Conservation (phyloP, 805 yeast species). For the Vanderwaltozyma tropicalis region DNA sequence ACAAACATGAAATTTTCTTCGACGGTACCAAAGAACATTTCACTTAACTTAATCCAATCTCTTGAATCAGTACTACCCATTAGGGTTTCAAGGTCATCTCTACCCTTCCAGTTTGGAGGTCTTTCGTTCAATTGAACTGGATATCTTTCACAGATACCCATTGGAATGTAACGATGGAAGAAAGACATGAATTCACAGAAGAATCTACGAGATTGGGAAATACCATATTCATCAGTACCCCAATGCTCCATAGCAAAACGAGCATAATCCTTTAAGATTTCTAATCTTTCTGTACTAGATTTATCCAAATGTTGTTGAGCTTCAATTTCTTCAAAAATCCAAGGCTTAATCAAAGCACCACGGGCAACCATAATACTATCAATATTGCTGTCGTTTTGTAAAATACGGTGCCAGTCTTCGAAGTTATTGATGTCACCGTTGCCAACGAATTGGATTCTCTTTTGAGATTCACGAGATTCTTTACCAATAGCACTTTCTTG, state of each 20-base stretch:
- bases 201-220: slow-evolving; percentile 76
- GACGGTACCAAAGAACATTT: slow-evolving; percentile 87
- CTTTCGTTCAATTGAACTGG: slow-evolving; percentile 89
- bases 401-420: slow-evolving; percentile 79
- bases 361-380: slow-evolving; percentile 97
- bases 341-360: slow-evolving; percentile 95
- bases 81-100: slow-evolving; percentile 85
- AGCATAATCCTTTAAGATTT: slow-evolving; percentile 57
- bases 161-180: slow-evolving; percentile 89
- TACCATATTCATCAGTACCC: slow-evolving; percentile 96
- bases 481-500: slow-evolving; percentile 58
- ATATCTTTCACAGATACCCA: slow-evolving; percentile 78
- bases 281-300: slow-evolving; percentile 80
- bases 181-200: slow-evolving; percentile 91
- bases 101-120: slow-evolving; percentile 87
- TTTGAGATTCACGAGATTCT: slow-evolving; percentile 39
- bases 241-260: slow-evolving; percentile 85
- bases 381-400: slow-evolving; percentile 48
- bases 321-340: slow-evolving; percentile 96
- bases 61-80: slow-evolving; percentile 74
- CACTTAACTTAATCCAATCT: slow-evolving; percentile 95
- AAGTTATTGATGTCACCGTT: slow-evolving; percentile 86
- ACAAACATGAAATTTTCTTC: slow-evolving; percentile 63
- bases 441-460: slow-evolving; percentile 76
- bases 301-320: slow-evolving; percentile 84